Evolutionary conservation across 768 basidiomycete genomes (phyloP), one percentile per base, ranked within the genome.

Genomic region (Mycena metata): DNA sequence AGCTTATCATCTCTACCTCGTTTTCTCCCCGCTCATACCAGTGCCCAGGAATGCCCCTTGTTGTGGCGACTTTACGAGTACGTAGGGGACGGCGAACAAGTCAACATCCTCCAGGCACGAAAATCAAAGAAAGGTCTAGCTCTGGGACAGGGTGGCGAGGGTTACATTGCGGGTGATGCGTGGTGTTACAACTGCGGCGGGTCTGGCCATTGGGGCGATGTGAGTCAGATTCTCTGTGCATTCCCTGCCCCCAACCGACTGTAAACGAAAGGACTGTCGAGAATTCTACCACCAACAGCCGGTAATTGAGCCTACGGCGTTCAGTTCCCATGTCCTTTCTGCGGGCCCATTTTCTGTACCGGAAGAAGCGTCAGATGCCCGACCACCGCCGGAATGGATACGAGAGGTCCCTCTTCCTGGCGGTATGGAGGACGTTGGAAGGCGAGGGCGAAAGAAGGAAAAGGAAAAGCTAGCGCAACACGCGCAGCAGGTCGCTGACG

Each of bases 121-220:
- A 83, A 85, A 66, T 76, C 81, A 30, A 91, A 85, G 75, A 84
- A 82, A 47, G 75, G 80, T 5, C 74, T 89, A 8, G 74, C 75
- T 15, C 78, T 93, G 9, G 92, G 93, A 13, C 75, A 90, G 62
- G 93, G 94, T 16, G 91, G 93, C 12, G 94, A 94, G 76, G 92
- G 90, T 8, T 94, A 91, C 77, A 89, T 95, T 60, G 91, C 86
- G 6, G 77, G 79, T 39, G 92, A 93, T 74, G 83, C 88, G 71
- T 95, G 91, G 91, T 95, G 94, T 76, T 93, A 94, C 75, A 92
- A 92, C 71, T 95, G 94, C 70, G 94, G 91, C 46, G 80, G 80
- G 33, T 77, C 78, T 57, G 93, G 92, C 5, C 94, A 95, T 77
- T 86, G 91, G 76, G 94, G 94, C 51, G 94, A 95, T 73, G 93